Percentiles rank a stretch among this genome's conserved stretches.
These are phyloP conservation scores for Chaetoscypha palmicola DNA, from an alignment of 2,329 filamentous ascomycete species.

Conservation along the genomic window DNA sequence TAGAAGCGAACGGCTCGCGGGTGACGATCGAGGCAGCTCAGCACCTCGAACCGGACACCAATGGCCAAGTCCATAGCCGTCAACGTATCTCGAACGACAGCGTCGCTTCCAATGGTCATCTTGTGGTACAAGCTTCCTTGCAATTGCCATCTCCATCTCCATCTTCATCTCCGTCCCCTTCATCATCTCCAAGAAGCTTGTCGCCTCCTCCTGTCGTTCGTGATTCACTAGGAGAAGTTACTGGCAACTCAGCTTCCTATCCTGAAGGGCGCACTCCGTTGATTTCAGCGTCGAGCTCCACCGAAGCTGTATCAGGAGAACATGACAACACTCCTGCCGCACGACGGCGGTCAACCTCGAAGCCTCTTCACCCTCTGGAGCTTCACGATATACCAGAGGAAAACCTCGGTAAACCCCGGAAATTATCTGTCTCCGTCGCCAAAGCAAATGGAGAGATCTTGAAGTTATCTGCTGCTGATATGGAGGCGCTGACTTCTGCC, in stretches of 20 bases:
- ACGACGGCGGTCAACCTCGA: constrained; percentile 21
- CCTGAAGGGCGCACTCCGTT: constrained; percentile 15
- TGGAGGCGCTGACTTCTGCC: constrained; percentile 49
- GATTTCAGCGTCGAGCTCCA: constrained; percentile 14
- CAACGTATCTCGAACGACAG: no score
- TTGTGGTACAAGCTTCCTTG: constrained; percentile 14
- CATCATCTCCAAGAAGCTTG: no score
- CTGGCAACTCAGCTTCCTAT: constrained; percentile 6
- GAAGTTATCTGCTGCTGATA: constrained; percentile 50
- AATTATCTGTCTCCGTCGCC: constrained; percentile 17
- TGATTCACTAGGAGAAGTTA: constrained; percentile 14
- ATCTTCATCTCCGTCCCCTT: constrained; percentile 22
- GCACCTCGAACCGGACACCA: no score
- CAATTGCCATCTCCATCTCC: constrained; percentile 27
- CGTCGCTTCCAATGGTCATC: not conserved
- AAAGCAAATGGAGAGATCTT: constrained; percentile 37
- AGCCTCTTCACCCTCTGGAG: constrained; percentile 18
- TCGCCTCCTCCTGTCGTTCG: constrained; percentile 18
- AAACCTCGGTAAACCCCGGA: constrained; percentile 19
- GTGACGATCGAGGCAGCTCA: no score
- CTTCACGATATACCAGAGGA: constrained; percentile 28
- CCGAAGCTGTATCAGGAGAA: constrained; percentile 4
- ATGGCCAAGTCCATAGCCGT: no score
- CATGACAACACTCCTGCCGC: constrained; percentile 13
- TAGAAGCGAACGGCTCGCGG: no score